Percentiles rank a stretch among this genome's conserved stretches.
phyloP scores from a whole-genome alignment of 345 rosid species.

The Eucalyptus polyanthemos region DNA sequence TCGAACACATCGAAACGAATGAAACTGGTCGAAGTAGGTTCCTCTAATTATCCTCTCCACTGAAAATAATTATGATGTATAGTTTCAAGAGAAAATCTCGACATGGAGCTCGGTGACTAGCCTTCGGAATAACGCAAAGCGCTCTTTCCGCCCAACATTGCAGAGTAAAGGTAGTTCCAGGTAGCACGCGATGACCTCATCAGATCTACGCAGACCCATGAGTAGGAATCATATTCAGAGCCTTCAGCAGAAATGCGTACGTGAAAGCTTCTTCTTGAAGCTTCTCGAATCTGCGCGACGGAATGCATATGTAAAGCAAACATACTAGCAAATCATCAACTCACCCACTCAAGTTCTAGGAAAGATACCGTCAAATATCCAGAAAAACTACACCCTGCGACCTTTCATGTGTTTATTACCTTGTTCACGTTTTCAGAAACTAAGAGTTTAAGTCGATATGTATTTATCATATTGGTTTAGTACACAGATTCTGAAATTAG shows the following conservation, averaged over 20 bases:
- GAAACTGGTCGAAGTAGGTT: no score
- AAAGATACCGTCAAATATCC: neutral
- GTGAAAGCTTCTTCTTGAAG: conserved; percentile 75
- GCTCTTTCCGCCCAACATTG: neutral
- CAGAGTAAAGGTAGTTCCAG: neutral
- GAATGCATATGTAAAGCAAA: neutral
- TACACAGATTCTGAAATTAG: neutral
- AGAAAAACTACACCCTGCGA: neutral
- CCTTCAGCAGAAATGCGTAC: conserved; percentile 60
- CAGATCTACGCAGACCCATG: neutral
- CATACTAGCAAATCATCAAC: neutral
- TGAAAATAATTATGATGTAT: no score
- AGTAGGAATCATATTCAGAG: conserved; percentile 57
- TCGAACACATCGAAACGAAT: no score
- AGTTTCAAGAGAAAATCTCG: no score
- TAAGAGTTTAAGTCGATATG: neutral
- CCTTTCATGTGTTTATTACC: neutral
- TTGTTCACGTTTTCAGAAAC: neutral
- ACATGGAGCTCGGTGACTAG: no score
- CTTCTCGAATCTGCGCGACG: conserved; percentile 77
- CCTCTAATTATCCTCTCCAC: no score
- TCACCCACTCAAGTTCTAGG: neutral
- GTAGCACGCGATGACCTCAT: neutral
- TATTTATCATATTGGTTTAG: neutral
- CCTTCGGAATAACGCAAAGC: neutral